Percentiles rank a stretch among this genome's conserved stretches.
These are phyloP conservation scores for Trebouxia sp. DNA, from an alignment of 139 green algal species.

Conservation along the genomic window DNA sequence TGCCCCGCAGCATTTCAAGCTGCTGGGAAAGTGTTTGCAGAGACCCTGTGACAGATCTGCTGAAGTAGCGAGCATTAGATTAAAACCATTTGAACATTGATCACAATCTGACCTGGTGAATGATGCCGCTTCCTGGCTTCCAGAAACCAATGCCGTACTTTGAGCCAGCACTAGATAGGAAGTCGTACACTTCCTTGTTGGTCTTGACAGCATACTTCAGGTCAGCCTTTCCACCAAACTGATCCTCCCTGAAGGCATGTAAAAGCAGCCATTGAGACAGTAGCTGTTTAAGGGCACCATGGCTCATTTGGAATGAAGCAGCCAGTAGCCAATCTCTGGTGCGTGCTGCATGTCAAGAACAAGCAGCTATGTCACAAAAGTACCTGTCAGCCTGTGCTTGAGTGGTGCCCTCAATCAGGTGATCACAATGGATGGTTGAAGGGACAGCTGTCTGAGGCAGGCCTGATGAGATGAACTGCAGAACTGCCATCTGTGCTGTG, in stretches of 20 bases:
- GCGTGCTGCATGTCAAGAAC: neutral
- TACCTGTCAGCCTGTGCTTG: constrained; percentile 82
- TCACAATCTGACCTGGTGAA: constrained; percentile 80
- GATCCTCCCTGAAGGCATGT: constrained; percentile 47
- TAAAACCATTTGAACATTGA: neutral
- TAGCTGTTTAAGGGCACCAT: no score
- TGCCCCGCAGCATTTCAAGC: no score
- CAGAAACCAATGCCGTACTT: constrained; percentile 97
- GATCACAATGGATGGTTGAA: constrained; percentile 95
- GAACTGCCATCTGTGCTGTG: constrained; percentile 95
- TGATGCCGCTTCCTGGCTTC: constrained; percentile 92
- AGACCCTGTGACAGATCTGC: no score
- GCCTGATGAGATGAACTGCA: constrained; percentile 96
- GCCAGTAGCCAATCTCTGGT: neutral
- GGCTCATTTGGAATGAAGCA: neutral
- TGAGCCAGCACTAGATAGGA: constrained; percentile 83
- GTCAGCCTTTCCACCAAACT: constrained; percentile 81
- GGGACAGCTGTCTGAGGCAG: constrained; percentile 88
- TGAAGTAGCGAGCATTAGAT: neutral
- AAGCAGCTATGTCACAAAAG: neutral
- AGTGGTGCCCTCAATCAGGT: constrained; percentile 96
- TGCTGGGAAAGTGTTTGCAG: no score
- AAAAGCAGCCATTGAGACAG: no score
- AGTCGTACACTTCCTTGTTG: constrained; percentile 96
- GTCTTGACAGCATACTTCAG: constrained; percentile 68